phyloP scores from a whole-genome alignment of 164 flowering plant genomes.

The Umbilicus rupestris region DNA sequence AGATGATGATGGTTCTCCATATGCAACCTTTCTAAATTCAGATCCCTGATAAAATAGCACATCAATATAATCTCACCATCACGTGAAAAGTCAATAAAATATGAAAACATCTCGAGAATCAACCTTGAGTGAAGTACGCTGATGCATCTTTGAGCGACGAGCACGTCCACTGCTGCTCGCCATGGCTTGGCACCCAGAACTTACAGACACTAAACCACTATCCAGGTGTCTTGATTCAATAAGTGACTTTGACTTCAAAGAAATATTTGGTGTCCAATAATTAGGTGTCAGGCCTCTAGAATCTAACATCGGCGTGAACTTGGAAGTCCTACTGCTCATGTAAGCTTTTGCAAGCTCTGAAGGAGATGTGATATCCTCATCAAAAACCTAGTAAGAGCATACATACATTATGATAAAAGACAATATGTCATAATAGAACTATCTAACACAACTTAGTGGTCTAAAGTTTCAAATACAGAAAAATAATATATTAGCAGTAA shows the following conservation, averaged over 20 bases:
- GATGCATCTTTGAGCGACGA: background rate
- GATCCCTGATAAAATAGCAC: background rate
- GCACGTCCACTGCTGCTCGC: no score
- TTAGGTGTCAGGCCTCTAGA: slow-evolving; percentile 22
- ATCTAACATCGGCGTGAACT: slow-evolving; percentile 37
- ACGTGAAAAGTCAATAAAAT: background rate
- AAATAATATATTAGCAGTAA: background rate
- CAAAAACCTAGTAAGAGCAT: slow-evolving; percentile 35
- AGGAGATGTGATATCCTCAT: slow-evolving; percentile 61
- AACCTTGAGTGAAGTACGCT: background rate
- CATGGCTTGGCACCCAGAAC: no score
- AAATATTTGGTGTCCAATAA: background rate
- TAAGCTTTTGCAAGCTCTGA: slow-evolving; percentile 88
- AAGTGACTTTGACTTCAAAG: no score
- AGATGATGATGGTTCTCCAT: slow-evolving; percentile 6
- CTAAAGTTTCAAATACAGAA: background rate
- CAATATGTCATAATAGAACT: background rate
- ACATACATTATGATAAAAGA: slow-evolving; percentile 9
- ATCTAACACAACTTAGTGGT: background rate
- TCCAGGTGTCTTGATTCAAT: no score
- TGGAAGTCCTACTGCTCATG: slow-evolving; percentile 69
- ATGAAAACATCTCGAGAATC: background rate
- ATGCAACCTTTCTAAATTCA: background rate
- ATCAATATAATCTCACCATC: background rate
- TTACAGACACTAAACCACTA: no score